Evolutionary conservation across 2,329 filamentous ascomycete genomes (phyloP).

Genomic region (Chaetomium sp.): DNA sequence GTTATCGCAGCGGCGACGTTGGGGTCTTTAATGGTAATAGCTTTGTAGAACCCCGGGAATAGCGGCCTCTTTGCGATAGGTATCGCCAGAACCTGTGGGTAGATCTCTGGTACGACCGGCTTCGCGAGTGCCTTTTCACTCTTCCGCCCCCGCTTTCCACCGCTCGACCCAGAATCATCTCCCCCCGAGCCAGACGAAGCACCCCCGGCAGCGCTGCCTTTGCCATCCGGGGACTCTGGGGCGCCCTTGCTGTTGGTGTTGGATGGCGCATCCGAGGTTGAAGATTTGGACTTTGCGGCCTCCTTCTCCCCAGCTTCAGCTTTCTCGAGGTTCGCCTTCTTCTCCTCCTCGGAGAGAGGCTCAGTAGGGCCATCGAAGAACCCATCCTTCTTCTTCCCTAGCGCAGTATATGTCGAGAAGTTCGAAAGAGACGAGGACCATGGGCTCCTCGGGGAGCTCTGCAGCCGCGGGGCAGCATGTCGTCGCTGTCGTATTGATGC

Average conservation of each 20-base stretch:
- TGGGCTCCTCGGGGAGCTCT: slow-evolving; percentile 17
- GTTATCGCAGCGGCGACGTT: slow-evolving; percentile 90
- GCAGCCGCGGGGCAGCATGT: slow-evolving; percentile 23
- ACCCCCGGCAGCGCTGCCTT: slow-evolving; percentile 60
- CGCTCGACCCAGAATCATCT: slow-evolving; percentile 54
- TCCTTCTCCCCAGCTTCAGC: slow-evolving; percentile 51
- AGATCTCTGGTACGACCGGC: slow-evolving; percentile 87
- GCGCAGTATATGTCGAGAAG: slow-evolving; percentile 45
- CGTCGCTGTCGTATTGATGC: slow-evolving; percentile 25
- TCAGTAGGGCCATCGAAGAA: slow-evolving; percentile 56
- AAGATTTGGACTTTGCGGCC: slow-evolving; percentile 49
- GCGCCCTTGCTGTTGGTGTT: slow-evolving; percentile 45
- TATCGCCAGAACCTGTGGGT: slow-evolving; percentile 96
- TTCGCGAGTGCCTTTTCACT: slow-evolving; percentile 80
- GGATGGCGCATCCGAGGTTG: slow-evolving; percentile 45
- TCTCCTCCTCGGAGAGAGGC: slow-evolving; percentile 56
- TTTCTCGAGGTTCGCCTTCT: slow-evolving; percentile 54
- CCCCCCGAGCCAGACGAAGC: slow-evolving; percentile 51
- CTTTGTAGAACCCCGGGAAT: slow-evolving; percentile 98
- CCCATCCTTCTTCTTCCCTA: slow-evolving; percentile 48
- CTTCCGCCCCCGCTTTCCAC: slow-evolving; percentile 73
- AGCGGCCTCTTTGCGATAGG: slow-evolving; percentile 91
- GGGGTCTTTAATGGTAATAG: slow-evolving; percentile 91
- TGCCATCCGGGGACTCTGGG: slow-evolving; percentile 54
- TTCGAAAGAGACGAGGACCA: slow-evolving; percentile 30